Conservation (phyloP, 352 stramenopile species). For the Globisporangium apiculatum region DNA sequence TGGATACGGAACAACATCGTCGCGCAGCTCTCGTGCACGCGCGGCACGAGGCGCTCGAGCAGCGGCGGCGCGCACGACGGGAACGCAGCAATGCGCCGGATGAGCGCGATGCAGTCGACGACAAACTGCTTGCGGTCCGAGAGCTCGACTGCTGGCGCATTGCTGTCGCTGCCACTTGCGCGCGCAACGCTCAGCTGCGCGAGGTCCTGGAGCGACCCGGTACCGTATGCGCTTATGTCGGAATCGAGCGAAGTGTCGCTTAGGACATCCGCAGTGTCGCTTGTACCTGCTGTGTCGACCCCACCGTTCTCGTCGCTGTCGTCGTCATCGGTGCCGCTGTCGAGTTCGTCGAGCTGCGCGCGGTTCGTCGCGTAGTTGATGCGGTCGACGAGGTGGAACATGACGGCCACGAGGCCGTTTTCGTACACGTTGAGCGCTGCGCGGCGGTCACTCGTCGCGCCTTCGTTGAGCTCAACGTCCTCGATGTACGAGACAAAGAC, state of each 20-base stretch:
- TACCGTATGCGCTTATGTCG: conserved; percentile 27
- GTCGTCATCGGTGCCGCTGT: conserved; percentile 21
- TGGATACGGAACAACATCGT: conserved; percentile 44
- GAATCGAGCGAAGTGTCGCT: too few relatives aligned
- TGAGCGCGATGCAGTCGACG: conserved; percentile 63
- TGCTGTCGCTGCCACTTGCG: conserved; percentile 25
- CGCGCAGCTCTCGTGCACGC: conserved; percentile 31
- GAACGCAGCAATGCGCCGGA: conserved; percentile 61
- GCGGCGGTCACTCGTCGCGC: conserved; percentile 39
- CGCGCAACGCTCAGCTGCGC: conserved; percentile 48
- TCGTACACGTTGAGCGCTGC: conserved; percentile 61
- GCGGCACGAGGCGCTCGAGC: conserved; percentile 39
- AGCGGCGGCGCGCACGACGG: conserved; percentile 44
- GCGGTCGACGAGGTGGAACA: conserved; percentile 71
- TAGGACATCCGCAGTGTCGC: too few relatives aligned
- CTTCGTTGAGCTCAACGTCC: conserved; percentile 66
- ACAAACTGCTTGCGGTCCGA: conserved; percentile 69
- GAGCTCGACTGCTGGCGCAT: conserved; percentile 26
- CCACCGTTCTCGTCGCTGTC: conserved; percentile 23
- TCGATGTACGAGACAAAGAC: conserved; percentile 81
- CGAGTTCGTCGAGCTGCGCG: conserved; percentile 56
- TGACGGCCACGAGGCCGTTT: conserved; percentile 57
- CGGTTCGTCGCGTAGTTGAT: conserved; percentile 61
- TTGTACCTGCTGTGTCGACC: conserved; percentile 6
- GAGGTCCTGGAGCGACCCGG: conserved; percentile 61